Percentiles rank a stretch among this genome's conserved stretches.
Evolutionary conservation across 306 rosid genomes (phyloP).

Genomic region (Sindora glabra): DNA sequence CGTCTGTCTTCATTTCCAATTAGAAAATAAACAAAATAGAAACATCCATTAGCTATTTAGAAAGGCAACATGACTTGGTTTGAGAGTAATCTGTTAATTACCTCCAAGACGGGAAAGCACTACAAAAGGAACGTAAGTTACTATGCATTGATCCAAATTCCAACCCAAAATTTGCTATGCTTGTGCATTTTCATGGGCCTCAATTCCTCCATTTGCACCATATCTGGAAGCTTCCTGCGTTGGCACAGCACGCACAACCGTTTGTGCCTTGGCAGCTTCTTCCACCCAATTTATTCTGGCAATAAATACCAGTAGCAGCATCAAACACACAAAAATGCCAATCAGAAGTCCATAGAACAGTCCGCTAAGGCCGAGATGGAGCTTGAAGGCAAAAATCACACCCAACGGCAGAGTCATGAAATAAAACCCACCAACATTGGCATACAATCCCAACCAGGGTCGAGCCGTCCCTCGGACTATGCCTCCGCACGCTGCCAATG

Average conservation of each 20-base stretch:
- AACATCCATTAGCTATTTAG: background rate
- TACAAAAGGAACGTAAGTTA: too few relatives aligned
- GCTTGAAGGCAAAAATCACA: slow-evolving; percentile 59
- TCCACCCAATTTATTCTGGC: slow-evolving; percentile 48
- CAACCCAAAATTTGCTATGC: background rate
- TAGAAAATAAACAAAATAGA: too few relatives aligned
- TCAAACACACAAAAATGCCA: slow-evolving; percentile 40
- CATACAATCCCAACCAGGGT: slow-evolving; percentile 74
- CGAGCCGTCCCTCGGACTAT: slow-evolving; percentile 69
- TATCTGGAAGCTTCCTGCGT: background rate
- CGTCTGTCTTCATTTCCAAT: too few relatives aligned
- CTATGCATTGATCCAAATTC: background rate
- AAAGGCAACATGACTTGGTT: too few relatives aligned
- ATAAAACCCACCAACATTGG: slow-evolving; percentile 73
- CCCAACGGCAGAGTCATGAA: slow-evolving; percentile 66
- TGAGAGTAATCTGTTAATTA: too few relatives aligned
- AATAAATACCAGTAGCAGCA: slow-evolving; percentile 35
- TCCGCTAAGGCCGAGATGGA: slow-evolving; percentile 52
- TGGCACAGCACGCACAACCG: slow-evolving; percentile 13
- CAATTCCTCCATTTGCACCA: slow-evolving; percentile 15
- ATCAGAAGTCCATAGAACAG: slow-evolving; percentile 52
- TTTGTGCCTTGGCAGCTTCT: slow-evolving; percentile 59
- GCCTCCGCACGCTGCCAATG: slow-evolving; percentile 73
- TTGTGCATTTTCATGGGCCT: slow-evolving; percentile 6
- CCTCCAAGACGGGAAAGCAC: too few relatives aligned